A percentile compares a stretch with the other conserved stretches of the same genome.
These are phyloP conservation scores for Fusarium acutatum DNA, from an alignment of 2,329 filamentous ascomycete species.

Conservation along the genomic window DNA sequence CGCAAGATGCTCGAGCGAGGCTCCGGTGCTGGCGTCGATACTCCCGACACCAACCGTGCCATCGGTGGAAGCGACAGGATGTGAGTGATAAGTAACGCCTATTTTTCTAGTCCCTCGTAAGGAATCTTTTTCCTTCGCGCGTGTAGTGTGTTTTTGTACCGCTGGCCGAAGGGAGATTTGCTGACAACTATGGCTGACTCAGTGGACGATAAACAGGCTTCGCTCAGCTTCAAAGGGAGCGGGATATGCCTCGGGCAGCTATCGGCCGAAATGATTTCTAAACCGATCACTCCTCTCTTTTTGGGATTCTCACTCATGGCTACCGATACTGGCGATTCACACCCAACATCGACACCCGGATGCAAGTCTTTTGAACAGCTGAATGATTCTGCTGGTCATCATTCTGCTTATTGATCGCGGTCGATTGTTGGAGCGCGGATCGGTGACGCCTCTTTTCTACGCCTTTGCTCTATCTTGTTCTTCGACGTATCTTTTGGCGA, in stretches of 20 bases:
- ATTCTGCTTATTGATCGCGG: constrained; percentile 38
- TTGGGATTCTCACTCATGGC: constrained; percentile 28
- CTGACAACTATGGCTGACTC: constrained; percentile 82
- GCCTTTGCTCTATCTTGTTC: constrained; percentile 54
- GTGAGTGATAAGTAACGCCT: constrained; percentile 78
- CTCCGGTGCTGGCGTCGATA: constrained; percentile 66
- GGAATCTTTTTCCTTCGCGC: constrained; percentile 84
- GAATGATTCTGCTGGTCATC: constrained; percentile 30
- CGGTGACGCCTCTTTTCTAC: constrained; percentile 43
- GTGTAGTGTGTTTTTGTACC: constrained; percentile 74
- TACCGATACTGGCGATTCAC: constrained; percentile 39
- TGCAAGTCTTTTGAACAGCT: constrained; percentile 31
- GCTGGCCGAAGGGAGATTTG: constrained; percentile 77
- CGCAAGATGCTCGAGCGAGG: constrained; percentile 84
- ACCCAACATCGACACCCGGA: constrained; percentile 42
- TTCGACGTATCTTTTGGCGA: constrained; percentile 49
- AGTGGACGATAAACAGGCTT: constrained; percentile 86
- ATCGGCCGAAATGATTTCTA: constrained; percentile 48
- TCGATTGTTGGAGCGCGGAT: constrained; percentile 40
- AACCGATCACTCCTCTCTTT: constrained; percentile 24
- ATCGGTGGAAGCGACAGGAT: constrained; percentile 89
- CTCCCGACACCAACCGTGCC: constrained; percentile 77
- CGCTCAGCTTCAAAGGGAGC: constrained; percentile 81
- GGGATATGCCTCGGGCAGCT: constrained; percentile 54
- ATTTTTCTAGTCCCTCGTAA: constrained; percentile 76